phyloP scores from a whole-genome alignment of 108 stramenopile species.

The Parietichytrium sp. region DNA sequence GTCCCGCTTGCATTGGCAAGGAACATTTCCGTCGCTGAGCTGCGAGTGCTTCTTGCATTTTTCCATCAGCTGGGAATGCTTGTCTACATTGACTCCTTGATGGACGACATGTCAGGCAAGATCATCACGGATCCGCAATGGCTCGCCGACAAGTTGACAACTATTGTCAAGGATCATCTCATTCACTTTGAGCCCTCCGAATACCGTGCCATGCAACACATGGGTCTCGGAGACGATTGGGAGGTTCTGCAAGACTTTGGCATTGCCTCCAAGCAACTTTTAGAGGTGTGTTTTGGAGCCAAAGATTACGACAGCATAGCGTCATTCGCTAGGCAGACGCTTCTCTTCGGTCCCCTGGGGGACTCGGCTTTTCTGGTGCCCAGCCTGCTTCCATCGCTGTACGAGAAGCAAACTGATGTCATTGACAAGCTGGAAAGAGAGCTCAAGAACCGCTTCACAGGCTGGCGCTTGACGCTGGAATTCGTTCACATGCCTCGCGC shows the following conservation, averaged over 20 bases:
- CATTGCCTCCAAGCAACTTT: neutral
- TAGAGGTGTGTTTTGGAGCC: too few species aligned
- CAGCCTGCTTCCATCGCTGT: too few species aligned
- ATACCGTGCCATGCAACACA: neutral
- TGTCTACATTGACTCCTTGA: neutral
- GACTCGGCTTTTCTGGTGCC: too few species aligned
- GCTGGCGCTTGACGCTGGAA: too few species aligned
- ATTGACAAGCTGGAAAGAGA: too few species aligned
- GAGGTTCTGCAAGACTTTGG: neutral
- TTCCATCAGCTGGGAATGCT: slow-evolving; percentile 20
- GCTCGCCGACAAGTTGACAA: neutral
- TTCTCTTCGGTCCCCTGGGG: too few species aligned
- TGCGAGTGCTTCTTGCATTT: neutral
- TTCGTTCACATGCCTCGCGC: too few species aligned
- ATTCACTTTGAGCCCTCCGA: neutral
- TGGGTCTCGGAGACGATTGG: neutral
- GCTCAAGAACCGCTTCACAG: too few species aligned
- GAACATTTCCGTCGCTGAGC: neutral
- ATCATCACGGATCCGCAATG: slow-evolving; percentile 26
- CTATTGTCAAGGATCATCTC: neutral
- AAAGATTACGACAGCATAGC: too few species aligned
- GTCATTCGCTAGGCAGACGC: too few species aligned
- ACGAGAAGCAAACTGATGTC: too few species aligned
- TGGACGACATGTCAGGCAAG: neutral
- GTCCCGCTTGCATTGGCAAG: neutral